Evolutionary conservation across 2,329 filamentous ascomycete species (phyloP).

Genomic region (Sporothrix luriei): DNA sequence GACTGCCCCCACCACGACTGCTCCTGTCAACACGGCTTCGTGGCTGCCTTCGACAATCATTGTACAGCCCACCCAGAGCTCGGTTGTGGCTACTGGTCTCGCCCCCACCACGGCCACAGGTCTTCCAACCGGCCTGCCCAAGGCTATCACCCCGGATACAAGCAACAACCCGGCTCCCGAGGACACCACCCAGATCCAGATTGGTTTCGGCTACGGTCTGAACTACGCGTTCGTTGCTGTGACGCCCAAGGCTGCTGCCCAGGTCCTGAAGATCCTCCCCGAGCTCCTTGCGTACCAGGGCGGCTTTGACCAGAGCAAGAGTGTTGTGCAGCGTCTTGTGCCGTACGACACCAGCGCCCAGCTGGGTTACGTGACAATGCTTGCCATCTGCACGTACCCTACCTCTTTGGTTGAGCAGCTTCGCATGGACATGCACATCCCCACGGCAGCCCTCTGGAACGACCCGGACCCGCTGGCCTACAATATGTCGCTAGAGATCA

Average conservation of each 20-base stretch:
- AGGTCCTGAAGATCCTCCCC: conserved; percentile 82
- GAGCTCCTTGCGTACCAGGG: conserved; percentile 66
- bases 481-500: conserved; percentile 78
- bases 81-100: conserved; percentile 44
- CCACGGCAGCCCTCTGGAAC: conserved; percentile 74
- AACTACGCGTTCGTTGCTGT: conserved; percentile 82
- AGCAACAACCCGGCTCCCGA: conserved; percentile 56
- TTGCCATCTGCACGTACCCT: conserved; percentile 71
- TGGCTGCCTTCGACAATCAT: conserved; percentile 65
- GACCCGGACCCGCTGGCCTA: conserved; percentile 66
- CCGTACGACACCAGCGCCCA: conserved; percentile 72
- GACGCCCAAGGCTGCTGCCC: conserved; percentile 71
- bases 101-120: conserved; percentile 53
- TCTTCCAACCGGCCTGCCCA: conserved; percentile 69
- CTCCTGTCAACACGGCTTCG: conserved; percentile 34
- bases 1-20: not conserved
- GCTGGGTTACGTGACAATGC: conserved; percentile 78
- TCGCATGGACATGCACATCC: conserved; percentile 67
- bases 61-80: conserved; percentile 53
- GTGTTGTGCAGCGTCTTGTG: conserved; percentile 72
- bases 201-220: conserved; percentile 78
- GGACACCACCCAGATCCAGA: conserved; percentile 73
- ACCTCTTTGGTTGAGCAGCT: conserved; percentile 68
- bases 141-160: conserved; percentile 71
- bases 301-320: conserved; percentile 54